A percentile compares a stretch with the other conserved stretches of the same genome.
These are phyloP conservation scores for Pichia sp. DNA, from an alignment of 1,139 yeast species.

Conservation along the genomic window DNA sequence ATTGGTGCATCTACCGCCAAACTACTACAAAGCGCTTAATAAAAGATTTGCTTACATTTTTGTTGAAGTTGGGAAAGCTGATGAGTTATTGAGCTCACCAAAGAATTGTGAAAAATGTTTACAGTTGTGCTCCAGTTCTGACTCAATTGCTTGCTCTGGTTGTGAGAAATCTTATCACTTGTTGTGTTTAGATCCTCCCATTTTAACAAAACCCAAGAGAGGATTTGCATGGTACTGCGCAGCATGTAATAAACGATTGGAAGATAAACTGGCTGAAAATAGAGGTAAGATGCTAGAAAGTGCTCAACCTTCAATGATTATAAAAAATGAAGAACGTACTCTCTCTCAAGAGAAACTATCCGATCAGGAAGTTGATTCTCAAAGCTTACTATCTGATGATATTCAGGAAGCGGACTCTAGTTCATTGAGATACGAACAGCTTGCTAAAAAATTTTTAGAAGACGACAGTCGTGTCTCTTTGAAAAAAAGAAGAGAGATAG, in stretches of 20 bases:
- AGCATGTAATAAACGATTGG: constrained; percentile 53
- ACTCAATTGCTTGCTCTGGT: constrained; percentile 78
- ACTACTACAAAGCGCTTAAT: constrained; percentile 58
- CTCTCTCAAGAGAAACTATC: constrained; percentile 7
- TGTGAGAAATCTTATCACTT: constrained; percentile 72
- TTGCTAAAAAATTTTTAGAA: constrained; percentile 51
- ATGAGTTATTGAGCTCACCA: constrained; percentile 60
- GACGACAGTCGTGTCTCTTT: constrained; percentile 41
- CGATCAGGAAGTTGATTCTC: constrained; percentile 11
- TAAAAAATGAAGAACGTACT: constrained; percentile 15
- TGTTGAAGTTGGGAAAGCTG: constrained; percentile 67
- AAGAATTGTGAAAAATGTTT: constrained; percentile 71
- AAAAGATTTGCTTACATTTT: constrained; percentile 71
- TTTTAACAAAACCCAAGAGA: constrained; percentile 71
- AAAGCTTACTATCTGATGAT: background rate
- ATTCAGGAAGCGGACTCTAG: constrained; percentile 10
- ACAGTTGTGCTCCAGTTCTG: constrained; percentile 77
- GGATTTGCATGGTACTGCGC: constrained; percentile 97
- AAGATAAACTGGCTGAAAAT: constrained; percentile 36
- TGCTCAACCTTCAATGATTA: constrained; percentile 28
- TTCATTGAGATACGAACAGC: constrained; percentile 46
- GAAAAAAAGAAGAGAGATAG: constrained; percentile 46
- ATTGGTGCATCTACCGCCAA: constrained; percentile 52
- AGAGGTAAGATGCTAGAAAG: constrained; percentile 34
- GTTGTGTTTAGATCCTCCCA: constrained; percentile 83